Evolutionary conservation across 2,329 filamentous ascomycete genomes (phyloP), one percentile per base, ranked within the genome.

Genomic region (Diaporthe capsici): DNA sequence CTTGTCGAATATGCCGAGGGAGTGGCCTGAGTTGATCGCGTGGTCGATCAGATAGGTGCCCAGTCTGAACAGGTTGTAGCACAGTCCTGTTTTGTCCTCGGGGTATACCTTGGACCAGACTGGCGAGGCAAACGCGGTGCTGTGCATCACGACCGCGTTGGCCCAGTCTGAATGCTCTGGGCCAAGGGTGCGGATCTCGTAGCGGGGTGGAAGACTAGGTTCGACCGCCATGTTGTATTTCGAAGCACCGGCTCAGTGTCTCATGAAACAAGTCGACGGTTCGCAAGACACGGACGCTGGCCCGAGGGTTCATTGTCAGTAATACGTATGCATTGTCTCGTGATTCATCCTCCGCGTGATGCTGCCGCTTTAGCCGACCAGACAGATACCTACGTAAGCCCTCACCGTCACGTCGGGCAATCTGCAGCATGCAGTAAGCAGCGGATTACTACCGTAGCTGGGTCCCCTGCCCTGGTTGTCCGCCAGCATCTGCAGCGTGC

Each of bases 111-210:
- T 57, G 1, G 77, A 34, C 80, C 80, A 82, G 17, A 80, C 57
- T 10, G 77, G 78, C 10, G 78, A 79, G 44, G 75, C 49, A 76
- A 80, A 81, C 1, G 78, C 20, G 77, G 79, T 82, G 74, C 76
- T 79, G 75, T 81, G 80, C 8, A 74, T 71, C 6, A 80, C 55
- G 47, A 82, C 77, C 4, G 80, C 81, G 2, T 39, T 61, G 34
- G 72, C 80, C 80, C 80, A 82, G 15, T 77, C 75, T 5, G 60
- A 25, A 49, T 82, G 79, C 25, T 81, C 73, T 8, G 75, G 73
- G 22, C 73, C 77, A 6, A 82, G 79, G 1, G 76, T 72, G 15
- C 81, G 81, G 74, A 82, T 80, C 67, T 82, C 78, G 71, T 77
- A 79, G n/a, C 78, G 77, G 47, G 67, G 37, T 53, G 77, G 78